phyloP scores from a whole-genome alignment of 179 eudicot species.

The Patellifolia procumbens region DNA sequence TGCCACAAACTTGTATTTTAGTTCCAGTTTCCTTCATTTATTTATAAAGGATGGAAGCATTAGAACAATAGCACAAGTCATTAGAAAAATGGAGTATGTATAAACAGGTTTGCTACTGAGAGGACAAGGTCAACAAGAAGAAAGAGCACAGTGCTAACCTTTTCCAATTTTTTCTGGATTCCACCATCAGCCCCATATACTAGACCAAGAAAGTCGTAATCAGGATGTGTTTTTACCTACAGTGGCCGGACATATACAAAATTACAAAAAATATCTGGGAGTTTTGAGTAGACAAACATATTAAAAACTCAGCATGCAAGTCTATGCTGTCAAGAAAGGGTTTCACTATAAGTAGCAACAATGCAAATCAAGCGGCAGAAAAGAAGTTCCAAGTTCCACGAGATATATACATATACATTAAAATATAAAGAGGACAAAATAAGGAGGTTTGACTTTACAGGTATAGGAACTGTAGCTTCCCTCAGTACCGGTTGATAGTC shows the following conservation, averaged over 20 bases:
- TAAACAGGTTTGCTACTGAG: neutral
- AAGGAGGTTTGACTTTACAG: conserved; percentile 52
- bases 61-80: neutral
- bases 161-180: conserved; percentile 82
- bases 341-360: neutral
- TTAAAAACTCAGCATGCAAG: neutral
- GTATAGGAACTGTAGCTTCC: conserved; percentile 82
- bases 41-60: conserved; percentile 8
- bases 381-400: too few relatives aligned
- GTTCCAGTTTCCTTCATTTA: conserved; percentile 85
- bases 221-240: conserved; percentile 78
- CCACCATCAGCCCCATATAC: conserved; percentile 71
- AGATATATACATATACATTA: neutral
- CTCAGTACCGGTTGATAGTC: conserved; percentile 78
- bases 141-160: conserved; percentile 49
- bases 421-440: conserved; percentile 7
- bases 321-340: conserved; percentile 8
- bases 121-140: neutral
- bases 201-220: conserved; percentile 69
- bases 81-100: conserved; percentile 11
- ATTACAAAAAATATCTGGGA: neutral
- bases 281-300: conserved; percentile 2
- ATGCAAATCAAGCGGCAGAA: neutral
- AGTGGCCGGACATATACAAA: conserved; percentile 14
- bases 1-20: conserved; percentile 68